These are phyloP conservation scores for Sarocladiaceae sp. DNA, from an alignment of 2,329 filamentous ascomycete species.

Conservation along the genomic window DNA sequence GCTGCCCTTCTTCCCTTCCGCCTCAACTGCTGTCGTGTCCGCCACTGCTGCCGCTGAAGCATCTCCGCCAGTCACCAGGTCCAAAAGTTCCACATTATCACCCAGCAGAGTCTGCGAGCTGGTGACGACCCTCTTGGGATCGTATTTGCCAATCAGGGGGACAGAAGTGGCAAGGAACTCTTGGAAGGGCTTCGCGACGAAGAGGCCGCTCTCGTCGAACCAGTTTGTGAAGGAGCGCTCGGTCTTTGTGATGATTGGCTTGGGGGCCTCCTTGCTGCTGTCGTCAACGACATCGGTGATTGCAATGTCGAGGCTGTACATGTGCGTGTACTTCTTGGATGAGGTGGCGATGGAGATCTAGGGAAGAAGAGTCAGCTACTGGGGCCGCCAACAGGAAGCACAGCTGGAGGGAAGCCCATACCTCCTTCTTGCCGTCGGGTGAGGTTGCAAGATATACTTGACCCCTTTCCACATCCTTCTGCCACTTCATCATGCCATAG, in stretches of 20 bases:
- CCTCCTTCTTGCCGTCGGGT: slow-evolving; percentile 57
- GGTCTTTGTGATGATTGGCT: slow-evolving; percentile 35
- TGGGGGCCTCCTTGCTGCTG: slow-evolving; percentile 12
- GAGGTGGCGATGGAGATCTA: slow-evolving; percentile 69
- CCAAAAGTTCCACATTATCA: slow-evolving; percentile 41
- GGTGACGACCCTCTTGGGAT: slow-evolving; percentile 49
- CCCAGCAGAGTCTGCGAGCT: slow-evolving; percentile 30
- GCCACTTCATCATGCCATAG: slow-evolving; percentile 72
- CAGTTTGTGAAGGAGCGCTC: slow-evolving; percentile 63
- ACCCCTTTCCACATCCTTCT: slow-evolving; percentile 74
- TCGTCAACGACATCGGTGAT: slow-evolving; percentile 27
- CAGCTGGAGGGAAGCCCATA: slow-evolving; percentile 25
- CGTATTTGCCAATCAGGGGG: slow-evolving; percentile 57
- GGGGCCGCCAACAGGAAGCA: not conserved
- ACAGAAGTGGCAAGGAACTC: slow-evolving; percentile 66
- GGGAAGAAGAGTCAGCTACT: slow-evolving; percentile 13
- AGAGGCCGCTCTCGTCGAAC: slow-evolving; percentile 69
- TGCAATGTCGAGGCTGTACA: slow-evolving; percentile 69
- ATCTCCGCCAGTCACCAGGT: slow-evolving; percentile 35
- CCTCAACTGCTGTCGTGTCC: slow-evolving; percentile 24
- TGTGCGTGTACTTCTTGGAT: slow-evolving; percentile 72
- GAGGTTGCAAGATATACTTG: slow-evolving; percentile 70
- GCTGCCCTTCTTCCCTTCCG: slow-evolving; percentile 30
- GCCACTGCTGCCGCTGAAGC: slow-evolving; percentile 20
- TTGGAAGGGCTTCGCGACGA: slow-evolving; percentile 72